Percentiles rank a stretch among this genome's conserved stretches.
Conservation (phyloP, 768 basidiomycete species). For the Sporobolomyces pararoseus region DNA sequence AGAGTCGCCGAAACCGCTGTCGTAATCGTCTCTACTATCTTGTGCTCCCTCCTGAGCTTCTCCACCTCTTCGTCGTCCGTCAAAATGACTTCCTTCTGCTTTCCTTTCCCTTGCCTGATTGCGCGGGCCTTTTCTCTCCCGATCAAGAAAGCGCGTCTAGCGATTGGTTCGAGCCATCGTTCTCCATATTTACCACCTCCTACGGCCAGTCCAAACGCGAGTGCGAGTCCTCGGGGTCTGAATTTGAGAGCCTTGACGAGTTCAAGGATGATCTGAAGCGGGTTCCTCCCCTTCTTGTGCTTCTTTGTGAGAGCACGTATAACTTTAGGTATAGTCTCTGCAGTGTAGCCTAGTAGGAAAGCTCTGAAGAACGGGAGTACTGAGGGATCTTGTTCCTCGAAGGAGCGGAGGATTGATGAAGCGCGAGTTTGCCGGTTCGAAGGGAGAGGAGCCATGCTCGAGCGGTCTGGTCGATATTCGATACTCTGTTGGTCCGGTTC, state of each 20-base stretch:
- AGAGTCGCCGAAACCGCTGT: conserved; percentile 17
- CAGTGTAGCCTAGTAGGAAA: conserved; percentile 23
- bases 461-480: not conserved
- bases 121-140: not conserved
- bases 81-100: conserved; percentile 9
- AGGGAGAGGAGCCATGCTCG: not conserved
- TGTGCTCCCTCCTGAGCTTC: conserved; percentile 5
- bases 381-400: conserved; percentile 24
- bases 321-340: conserved; percentile 12
- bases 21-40: conserved; percentile 9
- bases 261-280: not conserved
- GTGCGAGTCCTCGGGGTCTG: conserved; percentile 8
- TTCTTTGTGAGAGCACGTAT: conserved; percentile 17
- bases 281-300: not conserved
- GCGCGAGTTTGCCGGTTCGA: not conserved
- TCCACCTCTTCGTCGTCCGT: conserved; percentile 2
- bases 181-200: conserved; percentile 36
- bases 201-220: conserved; percentile 31
- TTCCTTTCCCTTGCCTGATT: conserved; percentile 8
- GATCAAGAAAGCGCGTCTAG: not conserved
- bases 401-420: not conserved
- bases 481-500: not conserved
- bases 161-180: conserved; percentile 9
- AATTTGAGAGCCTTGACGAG: conserved; percentile 16
- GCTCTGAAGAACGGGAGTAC: conserved; percentile 35